Conservation (phyloP, 768 basidiomycete genomes). For the Royoungia palumana region DNA sequence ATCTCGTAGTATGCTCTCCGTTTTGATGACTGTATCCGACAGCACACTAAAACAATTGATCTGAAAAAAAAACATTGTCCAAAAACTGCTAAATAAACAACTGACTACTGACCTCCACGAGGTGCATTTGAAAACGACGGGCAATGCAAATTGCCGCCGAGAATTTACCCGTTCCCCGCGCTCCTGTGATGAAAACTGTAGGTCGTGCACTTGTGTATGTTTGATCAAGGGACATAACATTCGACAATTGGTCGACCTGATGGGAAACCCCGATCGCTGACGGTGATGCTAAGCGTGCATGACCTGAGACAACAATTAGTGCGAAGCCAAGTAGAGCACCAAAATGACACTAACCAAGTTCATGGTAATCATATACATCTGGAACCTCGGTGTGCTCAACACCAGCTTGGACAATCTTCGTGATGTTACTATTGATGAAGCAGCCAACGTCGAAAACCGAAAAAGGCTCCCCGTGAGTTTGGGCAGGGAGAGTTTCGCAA, state of each 20-base stretch:
- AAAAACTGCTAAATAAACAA: not conserved
- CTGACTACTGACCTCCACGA: constrained; percentile 58
- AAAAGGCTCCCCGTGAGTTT: constrained; percentile 45
- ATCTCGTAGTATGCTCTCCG: constrained; percentile 67
- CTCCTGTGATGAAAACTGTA: constrained; percentile 74
- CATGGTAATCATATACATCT: constrained; percentile 46
- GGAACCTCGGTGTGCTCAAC: constrained; percentile 65
- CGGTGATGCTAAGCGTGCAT: not conserved
- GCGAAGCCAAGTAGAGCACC: not conserved
- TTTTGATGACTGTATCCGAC: constrained; percentile 73
- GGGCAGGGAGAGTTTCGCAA: constrained; percentile 47
- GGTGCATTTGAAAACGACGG: constrained; percentile 65
- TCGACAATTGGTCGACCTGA: constrained; percentile 54
- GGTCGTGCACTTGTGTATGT: constrained; percentile 63
- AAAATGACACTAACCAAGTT: constrained; percentile 41
- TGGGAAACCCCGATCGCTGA: constrained; percentile 33
- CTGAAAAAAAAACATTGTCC: constrained; percentile 38
- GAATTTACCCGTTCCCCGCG: constrained; percentile 79
- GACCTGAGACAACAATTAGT: constrained; percentile 23
- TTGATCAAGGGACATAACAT: constrained; percentile 54
- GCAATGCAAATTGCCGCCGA: constrained; percentile 57
- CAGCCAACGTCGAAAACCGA: constrained; percentile 75
- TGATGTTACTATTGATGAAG: constrained; percentile 71
- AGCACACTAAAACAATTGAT: constrained; percentile 83
- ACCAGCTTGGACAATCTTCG: constrained; percentile 78